These are phyloP conservation scores for Ormosia emarginata DNA, from an alignment of 306 rosid species.

Conservation along the genomic window DNA sequence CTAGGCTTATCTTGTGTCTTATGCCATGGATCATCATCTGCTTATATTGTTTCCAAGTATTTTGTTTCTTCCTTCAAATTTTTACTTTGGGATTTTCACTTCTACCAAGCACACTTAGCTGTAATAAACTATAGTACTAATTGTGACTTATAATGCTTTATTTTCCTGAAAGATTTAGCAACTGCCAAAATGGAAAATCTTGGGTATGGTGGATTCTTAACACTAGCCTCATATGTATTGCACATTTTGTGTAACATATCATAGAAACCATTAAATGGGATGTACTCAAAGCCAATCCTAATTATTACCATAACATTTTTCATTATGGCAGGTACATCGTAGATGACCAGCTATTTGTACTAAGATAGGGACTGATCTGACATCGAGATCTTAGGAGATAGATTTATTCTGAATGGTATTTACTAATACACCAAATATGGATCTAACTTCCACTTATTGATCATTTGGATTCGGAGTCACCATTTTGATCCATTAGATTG, in stretches of 20 bases:
- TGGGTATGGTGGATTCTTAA: neutral
- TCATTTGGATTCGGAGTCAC: neutral
- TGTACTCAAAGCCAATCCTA: neutral
- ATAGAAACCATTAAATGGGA: neutral
- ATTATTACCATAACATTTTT: neutral
- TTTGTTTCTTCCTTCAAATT: neutral
- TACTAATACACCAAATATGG: neutral
- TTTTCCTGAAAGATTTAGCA: neutral
- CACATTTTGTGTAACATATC: neutral
- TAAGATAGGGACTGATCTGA: neutral
- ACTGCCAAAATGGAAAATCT: neutral
- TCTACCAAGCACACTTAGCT: neutral
- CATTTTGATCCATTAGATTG: neutral
- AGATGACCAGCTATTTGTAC: neutral
- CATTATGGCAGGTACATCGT: neutral
- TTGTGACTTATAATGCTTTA: neutral
- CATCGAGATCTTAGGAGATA: neutral
- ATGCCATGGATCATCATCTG: neutral
- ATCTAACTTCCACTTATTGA: neutral
- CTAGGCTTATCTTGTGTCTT: neutral
- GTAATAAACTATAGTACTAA: neutral
- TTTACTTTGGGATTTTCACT: neutral
- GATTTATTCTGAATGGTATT: neutral
- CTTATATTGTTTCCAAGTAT: neutral
- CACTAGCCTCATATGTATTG: neutral